These are phyloP conservation scores for Sutorius eximius DNA, from an alignment of 1,284 basidiomycete genomes.

Conservation along the genomic window DNA sequence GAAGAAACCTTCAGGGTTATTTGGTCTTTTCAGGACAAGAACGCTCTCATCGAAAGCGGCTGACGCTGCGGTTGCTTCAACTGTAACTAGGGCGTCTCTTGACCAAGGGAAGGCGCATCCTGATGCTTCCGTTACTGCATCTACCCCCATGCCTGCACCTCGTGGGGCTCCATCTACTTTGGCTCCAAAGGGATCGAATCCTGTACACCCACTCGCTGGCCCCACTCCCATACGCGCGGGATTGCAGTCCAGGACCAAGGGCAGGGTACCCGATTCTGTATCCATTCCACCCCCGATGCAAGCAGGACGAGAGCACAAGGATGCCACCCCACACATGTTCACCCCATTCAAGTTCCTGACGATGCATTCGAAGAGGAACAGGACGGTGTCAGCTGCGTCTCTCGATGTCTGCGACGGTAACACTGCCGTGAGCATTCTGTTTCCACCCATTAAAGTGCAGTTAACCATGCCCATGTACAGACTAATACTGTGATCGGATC, in stretches of 20 bases:
- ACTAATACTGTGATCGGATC: constrained; percentile 71
- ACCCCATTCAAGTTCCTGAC: constrained; percentile 59
- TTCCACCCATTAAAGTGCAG: neutral
- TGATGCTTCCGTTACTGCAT: constrained; percentile 7
- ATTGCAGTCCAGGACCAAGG: constrained; percentile 22
- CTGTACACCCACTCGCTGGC: constrained; percentile 1
- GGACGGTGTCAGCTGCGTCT: constrained; percentile 70
- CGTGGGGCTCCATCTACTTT: constrained; percentile 17
- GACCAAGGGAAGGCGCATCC: constrained; percentile 22
- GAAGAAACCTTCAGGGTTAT: constrained; percentile 30
- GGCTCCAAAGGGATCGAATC: constrained; percentile 17
- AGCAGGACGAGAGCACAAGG: constrained; percentile 36
- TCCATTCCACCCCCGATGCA: constrained; percentile 18
- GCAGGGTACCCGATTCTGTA: constrained; percentile 31
- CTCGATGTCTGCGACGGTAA: constrained; percentile 73
- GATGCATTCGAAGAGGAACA: constrained; percentile 52
- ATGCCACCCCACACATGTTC: constrained; percentile 49
- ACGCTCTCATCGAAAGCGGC: constrained; percentile 34
- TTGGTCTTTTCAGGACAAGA: constrained; percentile 34
- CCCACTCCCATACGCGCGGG: constrained; percentile 10
- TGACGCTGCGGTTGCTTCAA: constrained; percentile 20
- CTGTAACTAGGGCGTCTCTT: constrained; percentile 18
- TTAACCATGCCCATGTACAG: constrained; percentile 35
- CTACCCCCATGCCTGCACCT: constrained; percentile 5
- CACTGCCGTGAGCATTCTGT: constrained; percentile 53